These are phyloP conservation scores for Spiromastix sp. DNA, from an alignment of 2,329 filamentous ascomycete species.

Conservation along the genomic window DNA sequence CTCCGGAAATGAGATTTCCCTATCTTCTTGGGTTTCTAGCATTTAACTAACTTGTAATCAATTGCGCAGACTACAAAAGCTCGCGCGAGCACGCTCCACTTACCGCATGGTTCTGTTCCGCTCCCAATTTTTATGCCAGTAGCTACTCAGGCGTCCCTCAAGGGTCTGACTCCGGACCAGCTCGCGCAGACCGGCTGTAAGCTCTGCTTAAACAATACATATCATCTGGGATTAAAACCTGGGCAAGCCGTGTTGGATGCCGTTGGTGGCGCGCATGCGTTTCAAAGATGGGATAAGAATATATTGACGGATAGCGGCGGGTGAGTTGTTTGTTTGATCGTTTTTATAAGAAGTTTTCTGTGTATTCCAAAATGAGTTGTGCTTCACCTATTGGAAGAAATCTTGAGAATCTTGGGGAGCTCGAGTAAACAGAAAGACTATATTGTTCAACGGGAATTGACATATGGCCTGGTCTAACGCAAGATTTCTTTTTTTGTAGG, in stretches of 20 bases:
- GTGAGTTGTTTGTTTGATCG: constrained; percentile 24
- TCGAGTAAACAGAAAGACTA: too few species aligned
- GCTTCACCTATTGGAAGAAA: too few species aligned
- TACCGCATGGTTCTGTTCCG: constrained; percentile 84
- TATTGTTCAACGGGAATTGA: too few species aligned
- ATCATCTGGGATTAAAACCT: constrained; percentile 89
- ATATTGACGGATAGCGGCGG: constrained; percentile 63
- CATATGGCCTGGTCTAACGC: too few species aligned
- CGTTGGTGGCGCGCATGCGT: constrained; percentile 82
- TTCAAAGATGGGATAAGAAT: constrained; percentile 94
- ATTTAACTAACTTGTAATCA: constrained; percentile 6
- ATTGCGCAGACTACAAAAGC: constrained; percentile 73
- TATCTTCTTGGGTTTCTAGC: neutral
- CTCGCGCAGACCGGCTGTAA: constrained; percentile 81
- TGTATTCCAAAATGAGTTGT: too few species aligned
- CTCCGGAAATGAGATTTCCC: neutral
- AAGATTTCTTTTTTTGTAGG: constrained; percentile 37
- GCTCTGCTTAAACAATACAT: constrained; percentile 94
- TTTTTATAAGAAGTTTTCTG: neutral
- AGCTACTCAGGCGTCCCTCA: constrained; percentile 89
- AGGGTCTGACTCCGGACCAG: constrained; percentile 87
- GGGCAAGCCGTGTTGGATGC: constrained; percentile 81
- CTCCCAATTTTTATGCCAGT: constrained; percentile 98
- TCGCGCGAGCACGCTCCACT: constrained; percentile 72
- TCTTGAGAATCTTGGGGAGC: too few species aligned